A percentile compares a stretch with the other conserved stretches of the same genome.
Evolutionary conservation across 768 basidiomycete genomes (phyloP).

Genomic region (Boletus reticulatus): DNA sequence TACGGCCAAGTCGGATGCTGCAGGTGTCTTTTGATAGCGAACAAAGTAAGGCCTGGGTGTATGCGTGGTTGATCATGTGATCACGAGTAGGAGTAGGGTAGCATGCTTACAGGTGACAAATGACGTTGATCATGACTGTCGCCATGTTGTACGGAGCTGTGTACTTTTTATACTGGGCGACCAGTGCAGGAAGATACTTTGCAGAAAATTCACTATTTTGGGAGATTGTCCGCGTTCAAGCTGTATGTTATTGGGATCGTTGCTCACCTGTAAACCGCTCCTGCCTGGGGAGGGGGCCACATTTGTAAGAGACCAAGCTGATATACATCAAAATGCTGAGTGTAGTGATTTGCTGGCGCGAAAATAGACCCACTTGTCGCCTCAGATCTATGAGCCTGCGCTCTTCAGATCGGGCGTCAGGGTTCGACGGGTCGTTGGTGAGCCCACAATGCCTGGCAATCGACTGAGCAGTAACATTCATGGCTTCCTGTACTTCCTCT

Average conservation of each 20-base stretch:
- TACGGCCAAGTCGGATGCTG: slow-evolving; percentile 32
- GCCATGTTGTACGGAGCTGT: slow-evolving; percentile 22
- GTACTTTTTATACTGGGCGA: slow-evolving; percentile 29
- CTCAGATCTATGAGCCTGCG: slow-evolving; percentile 2
- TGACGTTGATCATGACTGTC: slow-evolving; percentile 32
- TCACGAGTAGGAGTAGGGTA: background rate
- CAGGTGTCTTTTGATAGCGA: slow-evolving; percentile 34
- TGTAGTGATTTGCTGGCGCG: background rate
- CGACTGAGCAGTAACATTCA: slow-evolving; percentile 12
- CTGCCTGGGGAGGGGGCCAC: slow-evolving; percentile 10
- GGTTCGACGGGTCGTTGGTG: slow-evolving; percentile 4
- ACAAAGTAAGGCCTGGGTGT: slow-evolving; percentile 39
- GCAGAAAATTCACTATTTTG: slow-evolving; percentile 32
- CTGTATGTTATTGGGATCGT: slow-evolving; percentile 16
- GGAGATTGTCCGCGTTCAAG: background rate
- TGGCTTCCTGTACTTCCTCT: background rate
- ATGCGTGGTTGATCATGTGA: background rate
- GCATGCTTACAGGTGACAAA: slow-evolving; percentile 9
- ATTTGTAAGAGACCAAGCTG: slow-evolving; percentile 32
- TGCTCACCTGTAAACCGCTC: slow-evolving; percentile 2
- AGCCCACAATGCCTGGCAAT: slow-evolving; percentile 15
- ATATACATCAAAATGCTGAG: background rate
- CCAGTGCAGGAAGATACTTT: slow-evolving; percentile 36
- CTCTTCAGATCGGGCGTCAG: slow-evolving; percentile 4
- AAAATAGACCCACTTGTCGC: slow-evolving; percentile 3